Base-by-base conservation (phyloP, 176 grass and related monocot genomes). In the Rhynchospora breviuscula region DNA sequence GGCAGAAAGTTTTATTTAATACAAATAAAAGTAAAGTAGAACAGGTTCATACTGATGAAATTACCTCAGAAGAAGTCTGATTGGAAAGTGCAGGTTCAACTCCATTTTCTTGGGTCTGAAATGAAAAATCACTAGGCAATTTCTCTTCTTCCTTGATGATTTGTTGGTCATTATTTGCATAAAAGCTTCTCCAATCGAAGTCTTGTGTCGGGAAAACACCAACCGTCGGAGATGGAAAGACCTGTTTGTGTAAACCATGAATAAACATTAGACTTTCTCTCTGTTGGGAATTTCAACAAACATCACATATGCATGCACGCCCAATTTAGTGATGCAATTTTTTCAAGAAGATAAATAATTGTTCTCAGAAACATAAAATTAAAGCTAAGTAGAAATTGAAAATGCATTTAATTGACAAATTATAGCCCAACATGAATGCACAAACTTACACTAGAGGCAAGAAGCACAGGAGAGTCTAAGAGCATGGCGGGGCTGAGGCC, bases 211-310 rank as follows among this genome's bases (percentile, higher is more conserved):
- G 72, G 29, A 71, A 88, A 49, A 51, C 46, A 43, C 75, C 87
- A 46, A 70, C 84, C 0, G 74, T 81, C 10, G 87, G 87, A 54
- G 87, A 88, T 54, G 40, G 86, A 79, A 88, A 84, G 12, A 88
- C 25, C 86, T 88, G 46, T 48, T 57, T 19, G 52, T 67, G 44
- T 23, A 49, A 40, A 79, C 11, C 7, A 54, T 64, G 76, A 44
- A 57, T 17, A 46, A 83, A 51, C 45, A 63, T 57, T 26, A 18
- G 65, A 67, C 48, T 67, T 35, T 40, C 1, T 67, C 26, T 40
- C 49, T 73, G 35, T 63, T 9, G 13, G 71, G n/a, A 64, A 63
- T 77, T 69, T 72, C 64, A 44, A 84, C 52, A 80, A 80, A 46
- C 40, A 70, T 31, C 14, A 68, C 66, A 68, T 6, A 67, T 67